Evolutionary conservation across 495 filamentous ascomycete genomes (phyloP).

Genomic region (Annulohypoxylon bovei): DNA sequence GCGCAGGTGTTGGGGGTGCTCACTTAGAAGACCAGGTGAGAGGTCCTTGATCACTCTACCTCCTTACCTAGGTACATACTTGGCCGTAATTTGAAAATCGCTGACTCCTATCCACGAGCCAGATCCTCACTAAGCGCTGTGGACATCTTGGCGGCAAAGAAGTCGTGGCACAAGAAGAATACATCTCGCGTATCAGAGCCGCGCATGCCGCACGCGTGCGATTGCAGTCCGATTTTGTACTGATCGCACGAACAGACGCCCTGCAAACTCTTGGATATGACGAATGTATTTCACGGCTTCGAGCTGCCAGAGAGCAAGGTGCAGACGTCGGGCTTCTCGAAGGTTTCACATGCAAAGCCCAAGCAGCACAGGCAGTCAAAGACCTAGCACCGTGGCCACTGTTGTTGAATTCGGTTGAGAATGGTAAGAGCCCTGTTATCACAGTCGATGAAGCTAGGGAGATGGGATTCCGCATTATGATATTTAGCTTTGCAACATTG

Average conservation of each 20-base stretch:
- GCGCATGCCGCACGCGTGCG: slow-evolving; percentile 53
- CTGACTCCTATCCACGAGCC: slow-evolving; percentile 1
- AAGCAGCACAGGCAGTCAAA: slow-evolving; percentile 61
- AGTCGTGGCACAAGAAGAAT: slow-evolving; percentile 65
- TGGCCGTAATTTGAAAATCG: not conserved
- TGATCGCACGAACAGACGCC: slow-evolving; percentile 73
- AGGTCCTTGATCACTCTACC: not conserved
- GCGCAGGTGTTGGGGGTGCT: slow-evolving; percentile 70
- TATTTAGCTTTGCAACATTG: slow-evolving; percentile 65
- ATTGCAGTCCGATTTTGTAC: slow-evolving; percentile 65
- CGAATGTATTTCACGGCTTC: slow-evolving; percentile 46
- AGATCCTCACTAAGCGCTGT: slow-evolving; percentile 66
- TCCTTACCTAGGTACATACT: not conserved
- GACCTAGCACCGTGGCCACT: slow-evolving; percentile 68
- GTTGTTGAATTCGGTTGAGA: slow-evolving; percentile 71
- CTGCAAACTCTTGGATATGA: slow-evolving; percentile 69
- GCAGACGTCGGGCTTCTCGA: slow-evolving; percentile 74
- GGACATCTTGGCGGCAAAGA: slow-evolving; percentile 70
- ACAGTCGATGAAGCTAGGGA: slow-evolving; percentile 65
- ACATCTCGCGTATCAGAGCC: slow-evolving; percentile 65
- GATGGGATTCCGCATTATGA: slow-evolving; percentile 73
- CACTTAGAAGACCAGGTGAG: slow-evolving; percentile 77
- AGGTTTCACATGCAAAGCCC: slow-evolving; percentile 66
- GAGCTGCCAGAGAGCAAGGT: slow-evolving; percentile 65
- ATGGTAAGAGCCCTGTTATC: slow-evolving; percentile 67